Base-by-base conservation (phyloP, 768 basidiomycete species). In the Tricholoma bakamatsutake region DNA sequence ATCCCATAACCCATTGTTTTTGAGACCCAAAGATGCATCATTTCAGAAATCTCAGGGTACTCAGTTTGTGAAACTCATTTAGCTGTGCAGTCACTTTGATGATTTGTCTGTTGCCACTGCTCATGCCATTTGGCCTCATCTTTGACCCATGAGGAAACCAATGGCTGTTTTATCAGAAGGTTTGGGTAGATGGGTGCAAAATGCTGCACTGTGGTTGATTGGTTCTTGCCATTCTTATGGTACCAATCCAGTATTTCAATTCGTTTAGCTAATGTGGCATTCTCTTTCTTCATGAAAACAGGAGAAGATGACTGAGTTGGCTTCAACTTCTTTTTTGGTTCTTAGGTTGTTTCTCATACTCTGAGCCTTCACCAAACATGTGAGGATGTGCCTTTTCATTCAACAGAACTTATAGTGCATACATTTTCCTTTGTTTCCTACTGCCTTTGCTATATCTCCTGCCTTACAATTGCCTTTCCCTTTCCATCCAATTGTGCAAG, bases 1-100 rank as follows among this genome's bases (percentile, higher is more conserved):
- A 77, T 45, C 1, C 52, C 50, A 53, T 72, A 64, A 1, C 39
- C 39, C 67, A 70, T 68, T n/a, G 70, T 73, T 40, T 50, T 51
- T 30, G 50, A 2, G 12, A 59, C 43, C 58, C 58, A 59, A 1
- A 59, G 21, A 18, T 59, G 21, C 4, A 59, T 33, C 58, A 59
- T 59, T 31, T 59, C 43, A 10, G 49, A 51, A 37, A 55, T 46
- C 18, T 56, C 39, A 0, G 58, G 39, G 12, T 57, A 37, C 28
- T 70, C 52, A 1, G 64, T 70, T 43, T 71, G 68, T 9, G 54
- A 43, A 15, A 42, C 56, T 11, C 64, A 63, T 48, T 74, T 73
- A 0, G 63, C 49, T 27, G 11, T 57, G 6, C 53, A 24, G 15
- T 61, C 33, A 18, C 21, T 42, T 37, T 12, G 60, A n/a, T n/a